Percentiles rank a stretch among this genome's conserved stretches.
Evolutionary conservation across 108 stramenopile genomes (phyloP).

Genomic region (Hondaea fermentalgiana): DNA sequence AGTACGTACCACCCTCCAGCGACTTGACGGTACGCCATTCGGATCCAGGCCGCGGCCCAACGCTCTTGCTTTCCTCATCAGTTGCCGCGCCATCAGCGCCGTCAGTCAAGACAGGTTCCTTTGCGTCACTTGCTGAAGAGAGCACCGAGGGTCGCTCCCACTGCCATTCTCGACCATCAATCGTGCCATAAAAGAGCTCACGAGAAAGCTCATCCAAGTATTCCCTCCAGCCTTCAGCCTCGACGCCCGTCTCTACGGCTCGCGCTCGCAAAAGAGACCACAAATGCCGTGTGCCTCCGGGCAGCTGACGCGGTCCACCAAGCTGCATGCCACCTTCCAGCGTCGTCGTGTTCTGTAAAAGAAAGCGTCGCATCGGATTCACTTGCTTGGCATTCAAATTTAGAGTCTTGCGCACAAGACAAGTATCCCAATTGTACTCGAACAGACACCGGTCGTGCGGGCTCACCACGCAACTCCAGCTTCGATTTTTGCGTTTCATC

Average conservation of each 20-base stretch:
- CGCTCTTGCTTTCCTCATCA: too few relatives aligned
- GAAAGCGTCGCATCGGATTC: background rate
- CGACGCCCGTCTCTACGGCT: background rate
- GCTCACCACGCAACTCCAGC: background rate
- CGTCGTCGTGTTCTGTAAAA: conserved; percentile 1
- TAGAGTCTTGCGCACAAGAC: background rate
- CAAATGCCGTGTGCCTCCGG: background rate
- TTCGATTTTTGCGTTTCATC: background rate
- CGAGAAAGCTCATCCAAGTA: background rate
- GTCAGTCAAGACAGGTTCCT: too few relatives aligned
- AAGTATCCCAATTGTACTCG: background rate
- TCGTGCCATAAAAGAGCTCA: background rate
- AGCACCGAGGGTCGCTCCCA: background rate
- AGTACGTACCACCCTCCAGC: background rate
- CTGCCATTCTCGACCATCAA: background rate
- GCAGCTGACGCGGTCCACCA: background rate
- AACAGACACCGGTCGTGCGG: background rate
- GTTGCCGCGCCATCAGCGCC: too few relatives aligned
- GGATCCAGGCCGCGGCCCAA: background rate
- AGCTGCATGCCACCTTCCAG: background rate
- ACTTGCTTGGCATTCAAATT: conserved; percentile 13
- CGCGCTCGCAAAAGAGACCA: background rate
- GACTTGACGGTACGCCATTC: background rate
- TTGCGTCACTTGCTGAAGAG: background rate
- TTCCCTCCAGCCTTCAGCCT: background rate